Evolutionary conservation across 495 filamentous ascomycete species (phyloP), one percentile per base, ranked within the genome.

Genomic region (Aspergillus nanangensis): DNA sequence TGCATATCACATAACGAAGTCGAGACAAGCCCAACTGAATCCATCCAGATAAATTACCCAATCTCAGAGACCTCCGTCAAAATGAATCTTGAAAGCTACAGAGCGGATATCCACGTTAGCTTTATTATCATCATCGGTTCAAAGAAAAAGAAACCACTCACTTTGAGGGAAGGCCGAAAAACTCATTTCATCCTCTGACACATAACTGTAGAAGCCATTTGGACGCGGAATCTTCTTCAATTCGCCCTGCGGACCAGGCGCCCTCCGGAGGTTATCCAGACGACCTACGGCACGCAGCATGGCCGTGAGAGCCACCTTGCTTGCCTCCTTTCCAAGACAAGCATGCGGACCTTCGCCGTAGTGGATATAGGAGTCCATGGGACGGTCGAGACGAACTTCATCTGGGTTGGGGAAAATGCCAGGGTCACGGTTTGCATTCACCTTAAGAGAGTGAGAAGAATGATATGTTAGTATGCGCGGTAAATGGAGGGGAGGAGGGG

Each of bases 121-220:
- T 7, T 11, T 7, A 5, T 29, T 29, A 5, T 11, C 11, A 11
- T 7, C 11, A 29, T 11, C 5, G 25, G 11, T 7, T 11, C 7
- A 29, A 7, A 29, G 5, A 27, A n/a, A 17, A 5, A 20, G 15
- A 8, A 39, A 33, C n/a, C 40, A 50, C 47, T 82, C 27, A 76
- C 80, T 0, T n/a, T n/a, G n/a, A n/a, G 88, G 88, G 69, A 89
- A 90, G 9, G 84, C 76, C 58, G 75, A 86, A 62, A 81, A 80
- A 17, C 74, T 72, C 14, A 79, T 81, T 65, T 82, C 78, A 55
- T 92, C 85, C 60, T 86, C 79, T 41, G 77, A 75, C 69, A 93
- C 76, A 56, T 90, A 92, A 29, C 78, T 61, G 21, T 78, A 78
- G 55, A 75, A 78, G 0, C 75, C 82, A 14, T 76, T 79, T 1